Conservation (phyloP, 371 early-diverging fungal species). For the Syncephalastrum contaminatum region DNA sequence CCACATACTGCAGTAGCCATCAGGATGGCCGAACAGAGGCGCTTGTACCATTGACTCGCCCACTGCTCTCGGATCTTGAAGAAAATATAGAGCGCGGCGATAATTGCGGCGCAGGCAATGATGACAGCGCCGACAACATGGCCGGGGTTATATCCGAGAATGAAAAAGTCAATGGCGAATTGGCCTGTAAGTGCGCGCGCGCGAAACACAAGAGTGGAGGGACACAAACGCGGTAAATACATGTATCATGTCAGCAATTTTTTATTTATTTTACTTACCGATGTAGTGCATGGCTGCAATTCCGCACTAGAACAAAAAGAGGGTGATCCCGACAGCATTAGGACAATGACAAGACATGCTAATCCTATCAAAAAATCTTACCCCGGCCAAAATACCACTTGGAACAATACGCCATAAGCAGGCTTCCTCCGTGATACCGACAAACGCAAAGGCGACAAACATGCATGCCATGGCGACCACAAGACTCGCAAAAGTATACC, state of each 20-base stretch:
- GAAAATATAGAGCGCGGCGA: constrained; percentile 38
- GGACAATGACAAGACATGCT: constrained; percentile 1
- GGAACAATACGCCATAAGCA: constrained; percentile 30
- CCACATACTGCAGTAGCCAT: constrained; percentile 48
- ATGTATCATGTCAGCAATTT: too few relatives aligned
- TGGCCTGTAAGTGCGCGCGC: constrained; percentile 27
- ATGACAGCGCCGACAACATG: constrained; percentile 33
- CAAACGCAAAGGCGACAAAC: constrained; percentile 43
- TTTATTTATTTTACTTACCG: constrained; percentile 19
- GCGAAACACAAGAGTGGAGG: neutral
- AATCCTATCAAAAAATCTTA: constrained; percentile 16
- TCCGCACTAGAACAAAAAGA: constrained; percentile 25
- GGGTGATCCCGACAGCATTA: neutral
- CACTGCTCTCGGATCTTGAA: constrained; percentile 47
- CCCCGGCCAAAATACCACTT: constrained; percentile 44
- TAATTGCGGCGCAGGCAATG: constrained; percentile 36
- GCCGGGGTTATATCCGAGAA: constrained; percentile 15
- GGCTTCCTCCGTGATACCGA: constrained; percentile 42
- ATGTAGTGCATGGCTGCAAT: constrained; percentile 46
- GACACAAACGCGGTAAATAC: neutral
- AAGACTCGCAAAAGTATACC: constrained; percentile 42
- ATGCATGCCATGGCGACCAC: constrained; percentile 36
- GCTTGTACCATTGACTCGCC: constrained; percentile 48
- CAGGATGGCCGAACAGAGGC: constrained; percentile 38
- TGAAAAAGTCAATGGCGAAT: constrained; percentile 39